Base-by-base conservation (phyloP, 2,329 filamentous ascomycete genomes). In the Orbilia quercus region DNA sequence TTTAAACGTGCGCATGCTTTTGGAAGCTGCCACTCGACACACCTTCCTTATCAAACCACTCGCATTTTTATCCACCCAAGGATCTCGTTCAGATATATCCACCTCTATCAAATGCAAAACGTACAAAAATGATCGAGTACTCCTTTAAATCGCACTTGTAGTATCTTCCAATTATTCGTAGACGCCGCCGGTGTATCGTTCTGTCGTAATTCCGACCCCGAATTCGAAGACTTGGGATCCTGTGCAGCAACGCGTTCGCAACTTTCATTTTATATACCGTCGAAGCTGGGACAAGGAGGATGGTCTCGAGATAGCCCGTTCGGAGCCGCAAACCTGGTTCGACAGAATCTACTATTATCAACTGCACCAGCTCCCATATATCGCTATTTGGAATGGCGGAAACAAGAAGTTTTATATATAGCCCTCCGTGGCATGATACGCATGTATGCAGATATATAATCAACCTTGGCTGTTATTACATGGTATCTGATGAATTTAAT, bases 361-460 rank as follows among this genome's bases (percentile, higher is more conserved):
- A 54, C 25, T 36, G 28, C 25, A n/a, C 40, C 44, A 50, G 28
- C 48, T 48, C 38, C 16, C 12, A 62, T 34, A n/a, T n/a, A n/a
- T n/a, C n/a, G n/a, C n/a, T 36, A 60, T 28, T 31, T 36, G 67
- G 40, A 38, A 77, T 77, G 76, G 57, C 75, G 76, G 89, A 88
- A 75, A 90, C 92, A 12, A 31, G 59, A 38, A 65, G 55, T 59
- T 54, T 64, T 38, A 53, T 36, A 77, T 99, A 98, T 82, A 90
- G 89, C 75, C 95, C 95, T 74, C 95, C 95, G 80, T 99, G 95
- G 95, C 91, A 91, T 57, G 91, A 98, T 73, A 78, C 77, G 42
- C 77, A 78, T 82, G 89, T 47, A 42, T 20, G 50, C 16, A 38
- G 64, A 50, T 42, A 20, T 14, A 3, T 14, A 40, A 36, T 22